Conservation (phyloP, 805 yeast genomes). For the Blastobotrys parvus region DNA sequence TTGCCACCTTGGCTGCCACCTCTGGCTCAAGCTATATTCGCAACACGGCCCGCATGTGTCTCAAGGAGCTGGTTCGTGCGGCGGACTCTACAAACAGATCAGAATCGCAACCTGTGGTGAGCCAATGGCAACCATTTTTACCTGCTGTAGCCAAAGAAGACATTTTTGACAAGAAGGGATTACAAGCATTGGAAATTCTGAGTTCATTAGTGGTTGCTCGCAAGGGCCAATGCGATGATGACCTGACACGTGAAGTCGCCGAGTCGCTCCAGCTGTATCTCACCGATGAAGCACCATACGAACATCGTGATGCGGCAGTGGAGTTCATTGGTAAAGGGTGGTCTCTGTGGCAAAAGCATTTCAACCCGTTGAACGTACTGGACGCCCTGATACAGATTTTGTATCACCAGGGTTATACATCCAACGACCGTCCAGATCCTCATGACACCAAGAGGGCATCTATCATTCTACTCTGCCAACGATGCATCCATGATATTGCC, state of each 20-base stretch:
- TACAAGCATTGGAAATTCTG: conserved; percentile 7
- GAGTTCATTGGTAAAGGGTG: conserved; percentile 19
- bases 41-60: conserved; percentile 4
- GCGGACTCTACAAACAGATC: background rate
- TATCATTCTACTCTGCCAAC: conserved; percentile 5
- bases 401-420: conserved; percentile 12
- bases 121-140: conserved; percentile 6
- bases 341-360: conserved; percentile 17
- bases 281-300: conserved; percentile 9
- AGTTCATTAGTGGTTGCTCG: conserved; percentile 4
- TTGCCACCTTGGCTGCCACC: conserved; percentile 4
- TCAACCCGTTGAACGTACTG: conserved; percentile 17
- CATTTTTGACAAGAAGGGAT: conserved; percentile 1
- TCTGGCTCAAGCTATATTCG: background rate
- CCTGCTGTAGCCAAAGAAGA: conserved; percentile 6
- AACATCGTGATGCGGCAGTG: conserved; percentile 12
- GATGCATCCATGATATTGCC: conserved; percentile 16
- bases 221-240: background rate
- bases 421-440: conserved; percentile 1
- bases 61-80: conserved; percentile 3
- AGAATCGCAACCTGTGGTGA: background rate
- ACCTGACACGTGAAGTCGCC: conserved; percentile 10
- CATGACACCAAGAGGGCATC: background rate
- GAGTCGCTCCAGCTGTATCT: conserved; percentile 15
- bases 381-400: conserved; percentile 11